Evolutionary conservation across 352 stramenopile genomes (phyloP).

Genomic region (Phytophthora pluvialis): DNA sequence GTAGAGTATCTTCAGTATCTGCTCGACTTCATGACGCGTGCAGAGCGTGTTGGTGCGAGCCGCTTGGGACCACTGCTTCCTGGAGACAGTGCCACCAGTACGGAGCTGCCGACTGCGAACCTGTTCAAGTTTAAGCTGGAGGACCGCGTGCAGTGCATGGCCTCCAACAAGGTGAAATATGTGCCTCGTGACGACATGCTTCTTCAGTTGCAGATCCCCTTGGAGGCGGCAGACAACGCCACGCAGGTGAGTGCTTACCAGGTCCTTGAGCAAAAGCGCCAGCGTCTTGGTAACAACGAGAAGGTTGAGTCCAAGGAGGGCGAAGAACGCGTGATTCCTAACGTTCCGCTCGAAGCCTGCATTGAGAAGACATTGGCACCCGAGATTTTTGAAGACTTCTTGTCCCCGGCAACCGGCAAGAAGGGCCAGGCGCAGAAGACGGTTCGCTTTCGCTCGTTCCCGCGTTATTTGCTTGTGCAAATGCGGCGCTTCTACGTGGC

Average conservation of each 20-base stretch:
- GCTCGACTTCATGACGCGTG: slow-evolving; percentile 92
- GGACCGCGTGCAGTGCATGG: slow-evolving; percentile 82
- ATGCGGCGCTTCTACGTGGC: slow-evolving; percentile 97
- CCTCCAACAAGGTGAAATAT: slow-evolving; percentile 89
- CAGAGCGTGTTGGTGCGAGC: slow-evolving; percentile 66
- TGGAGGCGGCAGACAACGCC: slow-evolving; percentile 88
- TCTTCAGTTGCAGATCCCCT: slow-evolving; percentile 87
- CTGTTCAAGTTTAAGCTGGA: slow-evolving; percentile 95
- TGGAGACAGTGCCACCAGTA: slow-evolving; percentile 35
- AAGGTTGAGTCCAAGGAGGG: slow-evolving; percentile 31
- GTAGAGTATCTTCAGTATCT: slow-evolving; percentile 98
- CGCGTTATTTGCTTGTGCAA: slow-evolving; percentile 96
- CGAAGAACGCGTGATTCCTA: slow-evolving; percentile 89
- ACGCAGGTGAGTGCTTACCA: slow-evolving; percentile 88
- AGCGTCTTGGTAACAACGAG: slow-evolving; percentile 77
- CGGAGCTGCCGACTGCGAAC: slow-evolving; percentile 68
- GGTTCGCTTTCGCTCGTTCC: slow-evolving; percentile 94
- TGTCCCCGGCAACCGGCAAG: slow-evolving; percentile 74
- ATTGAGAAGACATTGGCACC: slow-evolving; percentile 92
- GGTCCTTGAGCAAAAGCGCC: slow-evolving; percentile 85
- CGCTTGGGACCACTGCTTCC: slow-evolving; percentile 60
- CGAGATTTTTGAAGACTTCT: slow-evolving; percentile 93
- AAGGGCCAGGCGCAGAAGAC: slow-evolving; percentile 84
- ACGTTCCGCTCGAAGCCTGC: slow-evolving; percentile 94
- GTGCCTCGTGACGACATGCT: slow-evolving; percentile 80